These are phyloP conservation scores for Solanum chmielewskii DNA, from an alignment of 257 asterid species.

Conservation along the genomic window DNA sequence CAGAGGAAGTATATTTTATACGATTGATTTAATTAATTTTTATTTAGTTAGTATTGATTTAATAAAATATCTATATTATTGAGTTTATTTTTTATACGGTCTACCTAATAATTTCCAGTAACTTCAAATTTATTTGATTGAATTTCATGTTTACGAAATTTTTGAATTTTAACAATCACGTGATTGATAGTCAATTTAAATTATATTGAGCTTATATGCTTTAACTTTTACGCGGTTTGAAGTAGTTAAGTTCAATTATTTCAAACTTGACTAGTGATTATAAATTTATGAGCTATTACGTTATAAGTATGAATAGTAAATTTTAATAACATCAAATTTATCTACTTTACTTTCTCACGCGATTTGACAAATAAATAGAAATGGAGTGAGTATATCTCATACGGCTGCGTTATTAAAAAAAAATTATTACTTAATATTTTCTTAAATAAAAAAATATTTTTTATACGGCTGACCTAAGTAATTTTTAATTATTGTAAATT, in stretches of 20 bases:
- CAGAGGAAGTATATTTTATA: background rate
- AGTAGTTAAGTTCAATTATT: background rate
- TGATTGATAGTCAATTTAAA: background rate
- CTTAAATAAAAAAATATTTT: no score
- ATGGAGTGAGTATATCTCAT: no score
- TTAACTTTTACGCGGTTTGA: background rate
- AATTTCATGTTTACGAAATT: background rate
- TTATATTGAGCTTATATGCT: background rate
- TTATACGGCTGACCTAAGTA: no score
- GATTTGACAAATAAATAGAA: background rate
- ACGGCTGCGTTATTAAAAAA: background rate
- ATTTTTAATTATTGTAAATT: background rate
- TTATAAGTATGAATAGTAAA: no score
- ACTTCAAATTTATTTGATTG: background rate
- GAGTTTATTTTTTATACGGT: background rate
- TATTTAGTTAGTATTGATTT: background rate
- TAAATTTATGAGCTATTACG: background rate
- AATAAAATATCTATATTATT: background rate
- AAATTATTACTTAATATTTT: no score
- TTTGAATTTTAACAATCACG: background rate
- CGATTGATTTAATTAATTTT: background rate
- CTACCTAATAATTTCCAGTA: background rate
- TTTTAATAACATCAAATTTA: background rate
- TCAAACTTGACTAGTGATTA: background rate
- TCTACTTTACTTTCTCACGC: background rate